These are phyloP conservation scores for Citrus glauca DNA, from an alignment of 345 rosid species.

Conservation along the genomic window DNA sequence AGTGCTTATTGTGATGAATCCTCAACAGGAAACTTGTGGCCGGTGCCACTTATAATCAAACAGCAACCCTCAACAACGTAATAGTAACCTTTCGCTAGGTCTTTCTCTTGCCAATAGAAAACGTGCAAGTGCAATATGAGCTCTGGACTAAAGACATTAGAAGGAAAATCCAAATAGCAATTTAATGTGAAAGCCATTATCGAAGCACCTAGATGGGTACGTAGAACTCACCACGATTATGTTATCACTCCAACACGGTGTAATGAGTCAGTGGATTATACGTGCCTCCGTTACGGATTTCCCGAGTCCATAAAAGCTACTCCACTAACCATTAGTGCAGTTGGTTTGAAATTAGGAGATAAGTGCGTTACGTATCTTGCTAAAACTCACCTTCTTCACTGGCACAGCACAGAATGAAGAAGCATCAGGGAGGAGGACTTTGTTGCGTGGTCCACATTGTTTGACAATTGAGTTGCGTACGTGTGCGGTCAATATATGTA, in stretches of 20 bases:
- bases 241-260: not conserved
- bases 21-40: not conserved
- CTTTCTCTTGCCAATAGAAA: not conserved
- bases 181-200: not conserved
- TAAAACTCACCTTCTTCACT: not conserved
- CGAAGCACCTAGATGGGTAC: not conserved
- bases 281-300: constrained; percentile 11
- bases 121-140: constrained; percentile 12
- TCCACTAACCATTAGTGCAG: constrained; percentile 13
- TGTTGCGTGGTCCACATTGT: not conserved
- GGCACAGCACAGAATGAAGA: not conserved
- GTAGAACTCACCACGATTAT: not conserved
- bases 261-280: constrained; percentile 16
- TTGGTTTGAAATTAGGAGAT: not conserved
- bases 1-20: not conserved
- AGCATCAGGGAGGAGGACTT: not conserved
- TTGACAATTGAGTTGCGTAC: too few relatives aligned
- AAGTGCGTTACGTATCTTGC: not conserved
- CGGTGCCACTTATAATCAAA: not conserved
- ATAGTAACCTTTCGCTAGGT: not conserved
- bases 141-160: not conserved
- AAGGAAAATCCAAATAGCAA: not conserved
- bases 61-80: not conserved
- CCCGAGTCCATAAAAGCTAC: not conserved
- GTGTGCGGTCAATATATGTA: too few relatives aligned